Evolutionary conservation across 176 grass and related monocot species (phyloP).

Genomic region (Rhynchospora tenuis): DNA sequence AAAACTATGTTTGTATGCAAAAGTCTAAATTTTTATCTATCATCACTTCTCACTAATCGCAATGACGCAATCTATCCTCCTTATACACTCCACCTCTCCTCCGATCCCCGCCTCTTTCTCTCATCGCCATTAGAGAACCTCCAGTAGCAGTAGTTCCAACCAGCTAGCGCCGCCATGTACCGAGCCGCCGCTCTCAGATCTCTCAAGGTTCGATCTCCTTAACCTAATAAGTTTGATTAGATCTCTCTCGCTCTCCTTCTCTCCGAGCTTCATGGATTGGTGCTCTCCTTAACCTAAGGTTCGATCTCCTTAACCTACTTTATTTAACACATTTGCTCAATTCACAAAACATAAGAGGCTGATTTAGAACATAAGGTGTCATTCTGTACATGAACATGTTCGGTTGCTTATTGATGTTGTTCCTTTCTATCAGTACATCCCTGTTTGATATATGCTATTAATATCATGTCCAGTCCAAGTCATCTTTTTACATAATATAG

Average conservation of each 20-base stretch:
- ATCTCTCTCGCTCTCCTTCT: background rate
- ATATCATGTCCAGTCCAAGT: background rate
- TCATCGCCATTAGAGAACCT: slow-evolving; percentile 26
- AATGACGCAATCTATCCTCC: slow-evolving; percentile 22
- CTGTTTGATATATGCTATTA: background rate
- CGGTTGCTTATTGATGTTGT: background rate
- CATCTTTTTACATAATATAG: background rate
- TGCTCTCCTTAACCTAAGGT: background rate
- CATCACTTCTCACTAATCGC: slow-evolving; percentile 10
- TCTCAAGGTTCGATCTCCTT: slow-evolving; percentile 55
- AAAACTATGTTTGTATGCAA: too few relatives aligned
- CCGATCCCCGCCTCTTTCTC: background rate
- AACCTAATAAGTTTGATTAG: slow-evolving; percentile 16
- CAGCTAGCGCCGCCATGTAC: slow-evolving; percentile 47
- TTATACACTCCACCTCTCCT: too few relatives aligned
- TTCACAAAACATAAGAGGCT: background rate
- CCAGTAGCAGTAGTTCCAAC: slow-evolving; percentile 1
- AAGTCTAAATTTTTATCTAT: slow-evolving; percentile 18
- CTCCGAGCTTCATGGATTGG: background rate
- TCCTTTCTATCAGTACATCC: background rate
- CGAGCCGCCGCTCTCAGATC: slow-evolving; percentile 42
- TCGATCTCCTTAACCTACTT: too few relatives aligned
- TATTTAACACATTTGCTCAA: background rate
- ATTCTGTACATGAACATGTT: background rate
- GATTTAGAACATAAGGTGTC: background rate